Conservation (phyloP, 371 early-diverging fungal genomes). For the Mucor velutinosus region DNA sequence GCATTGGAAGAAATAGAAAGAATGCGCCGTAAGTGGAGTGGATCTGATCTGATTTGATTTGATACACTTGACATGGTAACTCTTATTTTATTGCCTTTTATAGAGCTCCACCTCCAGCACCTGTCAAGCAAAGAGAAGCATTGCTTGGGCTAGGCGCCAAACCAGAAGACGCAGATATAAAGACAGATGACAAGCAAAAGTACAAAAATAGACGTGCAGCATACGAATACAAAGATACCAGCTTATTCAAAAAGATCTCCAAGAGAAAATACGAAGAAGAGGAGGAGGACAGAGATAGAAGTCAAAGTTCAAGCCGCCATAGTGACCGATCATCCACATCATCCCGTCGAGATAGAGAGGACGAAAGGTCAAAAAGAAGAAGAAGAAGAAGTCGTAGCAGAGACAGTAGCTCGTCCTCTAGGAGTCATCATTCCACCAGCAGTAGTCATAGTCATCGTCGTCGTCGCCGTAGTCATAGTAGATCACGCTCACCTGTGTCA, state of each 20-base stretch:
- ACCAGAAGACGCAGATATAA: slow-evolving; percentile 43
- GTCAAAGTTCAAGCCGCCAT: neutral
- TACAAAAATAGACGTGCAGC: slow-evolving; percentile 27
- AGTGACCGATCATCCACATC: neutral
- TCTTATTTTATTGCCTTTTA: slow-evolving; percentile 9
- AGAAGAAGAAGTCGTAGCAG: slow-evolving; percentile 11
- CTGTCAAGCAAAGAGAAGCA: slow-evolving; percentile 64
- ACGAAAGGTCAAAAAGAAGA: neutral
- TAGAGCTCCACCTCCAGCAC: slow-evolving; percentile 39
- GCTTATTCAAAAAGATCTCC: slow-evolving; percentile 46
- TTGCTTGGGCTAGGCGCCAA: slow-evolving; percentile 80
- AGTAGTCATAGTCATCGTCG: neutral
- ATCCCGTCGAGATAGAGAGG: neutral
- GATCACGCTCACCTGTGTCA: slow-evolving; percentile 8
- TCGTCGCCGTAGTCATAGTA: slow-evolving; percentile 5
- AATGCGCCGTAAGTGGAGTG: slow-evolving; percentile 32
- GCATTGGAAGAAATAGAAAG: slow-evolving; percentile 58
- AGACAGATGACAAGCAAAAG: slow-evolving; percentile 17
- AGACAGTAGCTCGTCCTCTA: slow-evolving; percentile 13
- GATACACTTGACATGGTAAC: neutral
- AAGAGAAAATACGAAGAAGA: slow-evolving; percentile 37
- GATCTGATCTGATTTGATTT: neutral
- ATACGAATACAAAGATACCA: slow-evolving; percentile 47
- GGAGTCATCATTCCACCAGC: neutral
- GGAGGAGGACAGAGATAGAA: neutral